A percentile compares a stretch with the other conserved stretches of the same genome.
Evolutionary conservation across 73 alveolate species (phyloP).

Genomic region (Tetrahymena elliotti): DNA sequence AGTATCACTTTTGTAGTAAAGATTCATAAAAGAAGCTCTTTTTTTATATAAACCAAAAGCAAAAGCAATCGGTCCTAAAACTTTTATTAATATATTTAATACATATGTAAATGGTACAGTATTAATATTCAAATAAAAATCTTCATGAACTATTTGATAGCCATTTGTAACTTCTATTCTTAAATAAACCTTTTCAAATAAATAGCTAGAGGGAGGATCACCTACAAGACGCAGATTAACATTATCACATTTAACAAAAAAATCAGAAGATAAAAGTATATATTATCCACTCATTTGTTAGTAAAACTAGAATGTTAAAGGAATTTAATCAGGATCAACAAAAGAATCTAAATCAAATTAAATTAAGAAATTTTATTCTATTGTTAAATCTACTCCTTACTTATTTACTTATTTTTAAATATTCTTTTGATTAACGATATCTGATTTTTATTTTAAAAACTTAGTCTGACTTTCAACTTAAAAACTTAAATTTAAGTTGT

Average conservation of each 20-base stretch:
- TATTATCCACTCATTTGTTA: background rate
- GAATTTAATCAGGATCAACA: background rate
- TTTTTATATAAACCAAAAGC: background rate
- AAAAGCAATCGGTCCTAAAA: background rate
- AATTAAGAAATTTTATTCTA: background rate
- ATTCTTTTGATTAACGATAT: background rate
- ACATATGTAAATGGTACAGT: background rate
- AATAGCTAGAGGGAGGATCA: background rate
- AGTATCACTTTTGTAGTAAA: background rate
- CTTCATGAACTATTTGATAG: background rate
- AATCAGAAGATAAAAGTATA: background rate
- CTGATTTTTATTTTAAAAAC: background rate
- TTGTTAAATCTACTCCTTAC: background rate
- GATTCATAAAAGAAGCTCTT: background rate
- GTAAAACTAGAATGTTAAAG: background rate
- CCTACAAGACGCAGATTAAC: background rate
- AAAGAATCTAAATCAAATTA: background rate
- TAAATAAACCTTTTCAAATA: background rate
- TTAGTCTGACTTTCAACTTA: background rate
- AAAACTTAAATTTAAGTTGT: background rate
- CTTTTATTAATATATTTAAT: background rate
- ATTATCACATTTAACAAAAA: background rate
- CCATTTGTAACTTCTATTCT: background rate
- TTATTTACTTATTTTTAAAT: background rate
- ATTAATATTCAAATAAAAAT: too few species aligned